A percentile compares a stretch with the other conserved stretches of the same genome.
Evolutionary conservation across 169 alveolate genomes (phyloP).

Genomic region (Babesia sp.): DNA sequence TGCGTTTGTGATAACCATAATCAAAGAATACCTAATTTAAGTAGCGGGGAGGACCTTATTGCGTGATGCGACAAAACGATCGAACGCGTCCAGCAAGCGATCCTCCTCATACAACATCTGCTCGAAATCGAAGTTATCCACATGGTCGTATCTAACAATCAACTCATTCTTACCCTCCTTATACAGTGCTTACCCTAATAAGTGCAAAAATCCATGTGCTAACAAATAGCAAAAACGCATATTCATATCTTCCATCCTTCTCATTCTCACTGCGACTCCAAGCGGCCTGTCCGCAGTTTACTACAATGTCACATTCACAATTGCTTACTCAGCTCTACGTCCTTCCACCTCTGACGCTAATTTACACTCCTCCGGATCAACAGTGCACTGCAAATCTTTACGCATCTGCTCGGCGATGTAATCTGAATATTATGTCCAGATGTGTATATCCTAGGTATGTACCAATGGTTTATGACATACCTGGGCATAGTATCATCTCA

Average conservation of each 20-base stretch:
- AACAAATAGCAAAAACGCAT: conserved; percentile 51
- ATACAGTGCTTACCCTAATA: conserved; percentile 49
- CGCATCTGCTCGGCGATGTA: conserved; percentile 14
- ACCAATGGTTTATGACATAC: conserved; percentile 13
- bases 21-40: no score
- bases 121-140: conserved; percentile 25
- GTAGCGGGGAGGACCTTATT: no score
- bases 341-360: neutral
- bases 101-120: conserved; percentile 63
- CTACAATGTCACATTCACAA: neutral
- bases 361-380: no score
- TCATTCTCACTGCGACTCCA: conserved; percentile 56
- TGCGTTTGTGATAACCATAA: no score
- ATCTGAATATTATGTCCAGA: conserved; percentile 4
- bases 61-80: neutral
- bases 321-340: neutral
- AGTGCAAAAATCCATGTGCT: conserved; percentile 67
- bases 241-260: conserved; percentile 32
- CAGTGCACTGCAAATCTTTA: no score
- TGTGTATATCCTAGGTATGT: neutral
- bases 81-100: conserved; percentile 36
- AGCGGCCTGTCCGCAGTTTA: neutral
- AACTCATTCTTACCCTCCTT: neutral
- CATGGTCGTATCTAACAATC: conserved; percentile 56
- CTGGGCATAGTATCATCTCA: conserved; percentile 58